Base-by-base conservation (phyloP, 352 stramenopile species). In the Thraustochytrium striatum region DNA sequence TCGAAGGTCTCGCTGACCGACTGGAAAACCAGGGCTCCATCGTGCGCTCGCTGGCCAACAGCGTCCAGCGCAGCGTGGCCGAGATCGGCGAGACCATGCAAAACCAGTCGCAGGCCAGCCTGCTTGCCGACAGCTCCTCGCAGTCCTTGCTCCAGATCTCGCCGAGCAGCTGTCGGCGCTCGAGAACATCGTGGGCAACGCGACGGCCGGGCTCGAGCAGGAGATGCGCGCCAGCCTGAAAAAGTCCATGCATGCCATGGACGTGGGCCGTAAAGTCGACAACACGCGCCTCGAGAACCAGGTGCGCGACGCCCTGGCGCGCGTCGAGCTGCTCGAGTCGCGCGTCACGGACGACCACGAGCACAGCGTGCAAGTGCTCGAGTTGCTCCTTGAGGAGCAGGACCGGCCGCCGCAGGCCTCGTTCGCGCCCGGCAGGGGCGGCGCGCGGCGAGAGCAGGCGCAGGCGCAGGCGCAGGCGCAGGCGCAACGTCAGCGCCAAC, bases 341-440 rank as follows among this genome's bases (percentile, higher is more conserved):
- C 65, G 65, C 25, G 50, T 75, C 11, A 62, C 65, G 5, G 65
- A 75, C 36, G 65, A 75, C 28, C 65, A 75, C 32, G 19, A 75
- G 47, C 65, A 75, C 11, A 75, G 65, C 39, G 44, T 75, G 30
- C 65, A 75, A 7, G 32, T 75, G 32, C 52, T 75, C n/a, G 65
- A 75, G 52, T 5, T 39, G 1, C 35, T 75, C 19, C 21, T 62
- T 9, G 41, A 75, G 52, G 65, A 75, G 52, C 43, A 57, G 32
- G 9, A 32, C 19, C 62, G 13, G 33, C 33, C 19, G 33, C 19
- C 19, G 25, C 19, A 19, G 52, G 52, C 52, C 52, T 59, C 52
- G n/a, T n/a, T n/a, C n/a, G n/a, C n/a, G n/a, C n/a, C n/a, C n/a
- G n/a, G n/a, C n/a, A n/a, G n/a, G n/a, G n/a, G n/a, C n/a, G n/a